phyloP scores from a whole-genome alignment of 2,329 filamentous ascomycete genomes.

The Nannizzia gypsea region DNA sequence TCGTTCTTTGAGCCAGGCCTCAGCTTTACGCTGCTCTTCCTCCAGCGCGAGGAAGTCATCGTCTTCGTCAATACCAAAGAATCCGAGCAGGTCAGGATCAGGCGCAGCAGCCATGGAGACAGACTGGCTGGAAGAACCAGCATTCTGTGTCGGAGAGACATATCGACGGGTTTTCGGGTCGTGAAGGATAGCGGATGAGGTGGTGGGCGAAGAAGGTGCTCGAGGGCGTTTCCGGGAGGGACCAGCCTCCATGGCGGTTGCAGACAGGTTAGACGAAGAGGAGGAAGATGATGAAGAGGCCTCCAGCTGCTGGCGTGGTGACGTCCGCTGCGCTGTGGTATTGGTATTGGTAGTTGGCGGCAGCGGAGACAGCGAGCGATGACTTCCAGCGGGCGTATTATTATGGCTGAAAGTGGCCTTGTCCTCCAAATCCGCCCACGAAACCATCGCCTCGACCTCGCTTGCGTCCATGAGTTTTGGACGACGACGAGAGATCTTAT shows the following conservation, averaged over 20 bases:
- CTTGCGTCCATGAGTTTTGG: not conserved
- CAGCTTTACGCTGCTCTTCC: constrained; percentile 23
- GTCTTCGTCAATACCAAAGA: constrained; percentile 19
- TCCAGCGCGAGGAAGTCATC: constrained; percentile 20
- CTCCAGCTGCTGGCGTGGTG: no score
- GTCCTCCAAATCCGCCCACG: not conserved
- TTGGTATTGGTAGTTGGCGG: no score
- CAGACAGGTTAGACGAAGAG: not conserved
- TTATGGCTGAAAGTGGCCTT: not conserved
- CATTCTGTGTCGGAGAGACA: not conserved
- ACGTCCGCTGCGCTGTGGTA: not conserved
- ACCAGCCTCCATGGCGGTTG: not conserved
- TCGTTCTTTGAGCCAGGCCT: constrained; percentile 22
- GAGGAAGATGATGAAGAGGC: not conserved
- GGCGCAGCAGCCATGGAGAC: not conserved
- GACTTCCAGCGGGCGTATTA: not conserved
- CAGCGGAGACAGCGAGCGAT: not conserved
- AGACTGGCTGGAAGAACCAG: not conserved
- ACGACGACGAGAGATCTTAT: not conserved
- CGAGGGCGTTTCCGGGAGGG: not conserved
- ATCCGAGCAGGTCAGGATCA: constrained; percentile 13
- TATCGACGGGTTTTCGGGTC: not conserved
- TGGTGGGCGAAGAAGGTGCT: not conserved
- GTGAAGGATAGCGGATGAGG: not conserved
- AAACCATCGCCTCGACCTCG: not conserved